Base-by-base conservation (phyloP, 1,284 basidiomycete species). In the Apiotrichum sp. region DNA sequence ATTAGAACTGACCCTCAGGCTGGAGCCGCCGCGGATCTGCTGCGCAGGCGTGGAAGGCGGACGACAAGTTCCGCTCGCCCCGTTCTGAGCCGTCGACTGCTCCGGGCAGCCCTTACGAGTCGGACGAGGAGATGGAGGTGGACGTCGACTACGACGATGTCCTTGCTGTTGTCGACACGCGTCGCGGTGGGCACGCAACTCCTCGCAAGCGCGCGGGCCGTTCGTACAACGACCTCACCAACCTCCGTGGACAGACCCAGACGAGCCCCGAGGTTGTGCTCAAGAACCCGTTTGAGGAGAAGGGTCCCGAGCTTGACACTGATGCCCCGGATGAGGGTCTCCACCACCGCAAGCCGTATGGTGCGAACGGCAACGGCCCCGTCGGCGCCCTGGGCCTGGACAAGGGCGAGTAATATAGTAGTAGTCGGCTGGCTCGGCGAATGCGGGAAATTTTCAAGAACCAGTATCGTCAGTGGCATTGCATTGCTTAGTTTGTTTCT, bases 141-240 rank as follows among this genome's bases (percentile, higher is more conserved):
- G 75, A 77, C 56, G 75, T 78, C 31, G 79, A 80, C 58, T 80
- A 80, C 57, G 79, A 80, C 62, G 78, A 79, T 65, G 78, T 73
- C 0, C 63, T 75, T 8, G 70, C 73, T 8, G 72, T 75, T 38
- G 70, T 75, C 50, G 75, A 75, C 58, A 66, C 65, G 10, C 57
- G 68, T 22, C 64, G 68, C 57, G 9, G 39, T 14, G 56, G 54
- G n/a, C 47, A 56, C 5, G 55, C 63, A 4, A 55, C 62, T 13
- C 67, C 67, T 44, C 57, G 68, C 52, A 65, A 53, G 51, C 61
- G 61, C 38, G 55, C 64, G 14, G 67, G 71, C 8, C 62, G 63
- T 50, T 68, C 71, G 35, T 69, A 71, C 55, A 58, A 59, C 16
- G 67, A 72, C 55, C 57, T 68, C 16, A 16, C 42, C 6, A 47